These are phyloP conservation scores for Mycena sanguinolenta DNA, from an alignment of 768 basidiomycete species.

Conservation along the genomic window DNA sequence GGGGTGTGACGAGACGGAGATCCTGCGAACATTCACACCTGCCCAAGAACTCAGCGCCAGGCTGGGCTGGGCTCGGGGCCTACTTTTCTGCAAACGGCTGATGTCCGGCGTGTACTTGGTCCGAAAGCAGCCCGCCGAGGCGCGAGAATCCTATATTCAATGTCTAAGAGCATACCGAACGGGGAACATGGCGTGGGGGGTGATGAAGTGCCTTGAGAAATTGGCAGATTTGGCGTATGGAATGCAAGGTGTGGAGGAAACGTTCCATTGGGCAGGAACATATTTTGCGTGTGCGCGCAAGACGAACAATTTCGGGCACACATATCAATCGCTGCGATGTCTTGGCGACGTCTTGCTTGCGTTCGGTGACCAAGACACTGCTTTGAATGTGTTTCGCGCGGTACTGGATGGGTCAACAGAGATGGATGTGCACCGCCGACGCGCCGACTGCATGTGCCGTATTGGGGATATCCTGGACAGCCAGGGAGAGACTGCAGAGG, in stretches of 20 bases:
- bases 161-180: neutral
- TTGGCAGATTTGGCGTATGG: slow-evolving; percentile 9
- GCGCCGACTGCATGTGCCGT: slow-evolving; percentile 13
- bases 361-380: slow-evolving; percentile 9
- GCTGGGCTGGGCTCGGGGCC: neutral
- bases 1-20: neutral
- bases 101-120: slow-evolving; percentile 6
- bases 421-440: slow-evolving; percentile 8
- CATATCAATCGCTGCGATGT: slow-evolving; percentile 19
- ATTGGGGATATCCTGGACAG: slow-evolving; percentile 6
- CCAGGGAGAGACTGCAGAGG: neutral
- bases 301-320: neutral
- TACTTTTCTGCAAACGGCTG: neutral
- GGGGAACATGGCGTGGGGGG: neutral
- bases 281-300: slow-evolving; percentile 5
- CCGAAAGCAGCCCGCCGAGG: neutral
- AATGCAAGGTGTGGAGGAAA: neutral
- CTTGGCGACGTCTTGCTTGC: slow-evolving; percentile 10
- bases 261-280: slow-evolving; percentile 1
- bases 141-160: neutral
- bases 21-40: neutral
- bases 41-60: neutral
- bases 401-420: slow-evolving; percentile 1
- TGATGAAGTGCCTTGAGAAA: slow-evolving; percentile 12
- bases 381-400: neutral